Evolutionary conservation across 176 grass and related monocot genomes (phyloP).

Genomic region (Themeda triandra): DNA sequence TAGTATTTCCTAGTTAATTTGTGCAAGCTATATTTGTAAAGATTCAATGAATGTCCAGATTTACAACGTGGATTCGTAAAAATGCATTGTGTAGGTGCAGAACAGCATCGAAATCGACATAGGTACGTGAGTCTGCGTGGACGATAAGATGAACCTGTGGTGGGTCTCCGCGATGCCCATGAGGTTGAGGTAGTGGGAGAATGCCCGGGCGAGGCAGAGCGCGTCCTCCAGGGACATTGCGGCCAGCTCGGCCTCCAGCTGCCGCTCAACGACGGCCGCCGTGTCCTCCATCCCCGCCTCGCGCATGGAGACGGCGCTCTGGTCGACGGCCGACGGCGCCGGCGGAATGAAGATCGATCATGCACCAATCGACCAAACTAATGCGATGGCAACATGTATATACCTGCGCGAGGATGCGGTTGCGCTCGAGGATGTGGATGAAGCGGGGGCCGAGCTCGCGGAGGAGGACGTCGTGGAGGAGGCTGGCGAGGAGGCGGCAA

Average conservation of each 20-base stretch:
- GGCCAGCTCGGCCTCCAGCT: conserved; percentile 67
- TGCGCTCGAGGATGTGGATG: conserved; percentile 78
- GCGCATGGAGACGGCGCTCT: conserved; percentile 82
- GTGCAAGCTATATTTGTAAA: not conserved
- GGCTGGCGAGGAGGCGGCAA: conserved; percentile 85
- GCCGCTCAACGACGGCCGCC: conserved; percentile 65
- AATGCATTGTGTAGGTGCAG: not conserved
- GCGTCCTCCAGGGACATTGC: conserved; percentile 80
- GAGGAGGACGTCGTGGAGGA: conserved; percentile 83
- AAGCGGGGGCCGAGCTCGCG: conserved; percentile 83
- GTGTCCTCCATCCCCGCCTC: conserved; percentile 73
- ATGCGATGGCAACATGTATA: not conserved
- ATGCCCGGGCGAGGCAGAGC: conserved; percentile 72
- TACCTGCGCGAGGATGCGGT: conserved; percentile 78
- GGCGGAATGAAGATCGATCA: no score
- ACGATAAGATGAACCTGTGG: conserved; percentile 44
- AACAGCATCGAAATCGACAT: not conserved
- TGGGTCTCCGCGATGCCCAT: conserved; percentile 81
- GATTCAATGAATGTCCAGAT: not conserved
- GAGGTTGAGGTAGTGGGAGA: conserved; percentile 91
- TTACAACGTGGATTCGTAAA: not conserved
- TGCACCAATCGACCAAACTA: no score
- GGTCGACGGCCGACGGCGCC: not conserved
- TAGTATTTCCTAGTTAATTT: not conserved
- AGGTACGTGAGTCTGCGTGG: not conserved